These are phyloP conservation scores for Coleophoma cylindrospora DNA, from an alignment of 2,329 filamentous ascomycete genomes.

Conservation along the genomic window DNA sequence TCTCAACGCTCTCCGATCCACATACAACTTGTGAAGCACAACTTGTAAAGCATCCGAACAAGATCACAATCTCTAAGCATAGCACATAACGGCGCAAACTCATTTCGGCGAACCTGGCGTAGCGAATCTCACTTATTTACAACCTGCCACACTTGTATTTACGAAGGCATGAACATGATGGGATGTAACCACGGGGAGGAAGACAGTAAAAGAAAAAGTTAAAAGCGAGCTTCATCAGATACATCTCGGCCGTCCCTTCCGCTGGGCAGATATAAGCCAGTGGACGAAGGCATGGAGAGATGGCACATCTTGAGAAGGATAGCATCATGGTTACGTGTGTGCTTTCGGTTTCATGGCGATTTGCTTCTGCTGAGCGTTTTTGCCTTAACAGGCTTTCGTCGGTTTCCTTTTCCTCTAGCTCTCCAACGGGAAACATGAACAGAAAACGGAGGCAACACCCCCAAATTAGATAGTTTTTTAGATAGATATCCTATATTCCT, in stretches of 20 bases:
- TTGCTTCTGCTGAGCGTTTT: background rate
- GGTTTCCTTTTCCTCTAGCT: no score
- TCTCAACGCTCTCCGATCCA: slow-evolving; percentile 18
- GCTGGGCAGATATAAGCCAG: no score
- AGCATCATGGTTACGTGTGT: no score
- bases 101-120: background rate
- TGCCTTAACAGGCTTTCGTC: background rate
- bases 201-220: background rate
- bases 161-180: slow-evolving; percentile 6
- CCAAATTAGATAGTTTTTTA: background rate
- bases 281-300: no score
- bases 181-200: background rate
- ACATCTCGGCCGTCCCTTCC: no score
- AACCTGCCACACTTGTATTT: slow-evolving; percentile 4
- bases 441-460: no score
- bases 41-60: no score
- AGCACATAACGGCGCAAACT: slow-evolving; percentile 30
- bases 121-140: background rate
- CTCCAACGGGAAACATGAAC: no score
- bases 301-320: no score
- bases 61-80: background rate
- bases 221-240: background rate
- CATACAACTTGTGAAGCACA: slow-evolving; percentile 27
- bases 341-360: background rate
- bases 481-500: background rate